Base-by-base conservation (phyloP, 495 filamentous ascomycete genomes). In the Jackrogersella multiformis region DNA sequence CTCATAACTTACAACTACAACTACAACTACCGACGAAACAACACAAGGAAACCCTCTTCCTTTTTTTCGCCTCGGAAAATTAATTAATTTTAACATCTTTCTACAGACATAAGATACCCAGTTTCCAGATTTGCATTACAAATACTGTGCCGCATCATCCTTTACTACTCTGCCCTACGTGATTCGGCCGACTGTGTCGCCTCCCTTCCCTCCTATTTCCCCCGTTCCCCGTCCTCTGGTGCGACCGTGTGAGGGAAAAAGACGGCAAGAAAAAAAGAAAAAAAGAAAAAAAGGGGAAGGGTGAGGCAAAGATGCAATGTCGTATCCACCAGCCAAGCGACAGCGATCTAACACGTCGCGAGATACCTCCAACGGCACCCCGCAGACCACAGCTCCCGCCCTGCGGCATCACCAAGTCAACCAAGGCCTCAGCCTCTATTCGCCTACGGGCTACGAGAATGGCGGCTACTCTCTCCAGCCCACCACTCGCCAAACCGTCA, bases 321-420 rank as follows among this genome's bases (percentile, higher is more conserved):
- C 73, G 67, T 75, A 71, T 66, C 70, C 66, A 72, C 68, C 70
- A 52, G 59, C 73, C 51, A 75, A 75, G 68, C 73, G 73, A 73
- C 73, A 75, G 64, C 73, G 73, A 73, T 75, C 73, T 44, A 73
- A 75, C 59, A 75, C 73, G 58, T 75, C 73, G 68, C 69, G 73
- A 71, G 73, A 75, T 46, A 65, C 70, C 10, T 58, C 54, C 67
- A 73, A 73, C 64, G 58, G 45, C 53, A 69, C 61, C 56, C 68
- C 70, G 36, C 70, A 69, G 51, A 73, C 70, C 18, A 42, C 58
- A 36, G 58, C 70, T 64, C 70, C 70, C 35, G 61, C 66, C 55
- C 63, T 73, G 32, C 66, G 70, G 57, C 70, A 73, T 30, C 48
- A 55, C 34, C 72, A 68, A 38, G 38, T 70, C 41, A 54, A 10